Evolutionary conservation across 2,329 filamentous ascomycete genomes (phyloP).

Genomic region (Aaosphaeria arxii): DNA sequence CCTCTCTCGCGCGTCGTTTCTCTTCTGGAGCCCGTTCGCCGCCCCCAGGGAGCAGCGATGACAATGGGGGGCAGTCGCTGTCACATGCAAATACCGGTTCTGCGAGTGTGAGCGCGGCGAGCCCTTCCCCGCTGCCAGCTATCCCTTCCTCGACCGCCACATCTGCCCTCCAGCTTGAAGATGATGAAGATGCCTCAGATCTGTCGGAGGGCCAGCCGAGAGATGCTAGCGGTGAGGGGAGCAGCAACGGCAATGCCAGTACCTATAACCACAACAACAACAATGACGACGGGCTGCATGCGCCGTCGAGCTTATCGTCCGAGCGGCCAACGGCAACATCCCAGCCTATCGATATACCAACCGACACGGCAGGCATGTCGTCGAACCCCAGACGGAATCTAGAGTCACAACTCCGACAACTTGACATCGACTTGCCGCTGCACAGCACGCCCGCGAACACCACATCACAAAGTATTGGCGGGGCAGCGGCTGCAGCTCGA

Average conservation of each 20-base stretch:
- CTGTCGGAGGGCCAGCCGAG: no score
- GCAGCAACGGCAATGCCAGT: no score
- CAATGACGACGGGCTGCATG: constrained; percentile 12
- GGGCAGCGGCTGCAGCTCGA: constrained; percentile 2
- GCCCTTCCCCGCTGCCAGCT: no score
- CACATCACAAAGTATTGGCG: constrained; percentile 6
- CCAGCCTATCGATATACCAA: constrained; percentile 17
- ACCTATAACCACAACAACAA: background rate
- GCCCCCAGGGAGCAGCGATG: constrained; percentile 12
- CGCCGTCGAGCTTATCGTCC: constrained; percentile 9
- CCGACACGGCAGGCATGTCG: constrained; percentile 25
- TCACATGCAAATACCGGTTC: constrained; percentile 26
- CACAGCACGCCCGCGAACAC: constrained; percentile 18
- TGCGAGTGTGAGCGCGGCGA: constrained; percentile 1
- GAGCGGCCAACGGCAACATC: constrained; percentile 15
- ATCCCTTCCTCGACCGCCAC: no score
- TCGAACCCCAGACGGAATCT: constrained; percentile 26
- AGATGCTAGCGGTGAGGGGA: no score
- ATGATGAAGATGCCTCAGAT: no score
- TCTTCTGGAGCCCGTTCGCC: constrained; percentile 21
- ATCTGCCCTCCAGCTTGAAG: no score
- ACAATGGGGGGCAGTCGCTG: constrained; percentile 7
- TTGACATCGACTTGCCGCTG: constrained; percentile 19
- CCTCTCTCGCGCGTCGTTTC: constrained; percentile 39
- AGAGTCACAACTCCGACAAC: constrained; percentile 23